These are phyloP conservation scores for Globisporangium emineosum DNA, from an alignment of 352 stramenopile species.

Conservation along the genomic window DNA sequence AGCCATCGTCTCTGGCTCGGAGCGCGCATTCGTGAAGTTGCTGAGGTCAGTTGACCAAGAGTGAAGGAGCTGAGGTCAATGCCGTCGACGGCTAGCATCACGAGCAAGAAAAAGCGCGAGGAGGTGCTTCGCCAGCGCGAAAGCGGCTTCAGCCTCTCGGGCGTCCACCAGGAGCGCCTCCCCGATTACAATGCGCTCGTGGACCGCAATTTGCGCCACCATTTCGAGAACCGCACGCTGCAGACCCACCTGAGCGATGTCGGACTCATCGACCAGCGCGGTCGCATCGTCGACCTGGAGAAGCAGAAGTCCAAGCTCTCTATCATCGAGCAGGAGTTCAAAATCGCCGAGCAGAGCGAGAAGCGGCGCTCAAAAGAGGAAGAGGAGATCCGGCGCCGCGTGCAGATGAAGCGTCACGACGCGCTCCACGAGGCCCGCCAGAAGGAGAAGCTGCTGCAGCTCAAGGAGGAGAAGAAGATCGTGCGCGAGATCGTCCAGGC, in stretches of 20 bases:
- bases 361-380: conserved; percentile 74
- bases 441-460: conserved; percentile 77
- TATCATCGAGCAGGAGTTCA: conserved; percentile 93
- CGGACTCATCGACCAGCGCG: conserved; percentile 83
- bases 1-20: neutral
- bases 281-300: conserved; percentile 87
- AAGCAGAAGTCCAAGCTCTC: conserved; percentile 88
- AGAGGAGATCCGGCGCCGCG: conserved; percentile 80
- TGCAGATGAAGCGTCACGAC: conserved; percentile 87
- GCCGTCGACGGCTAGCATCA: conserved; percentile 2
- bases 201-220: conserved; percentile 87
- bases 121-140: conserved; percentile 51
- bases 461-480: conserved; percentile 89
- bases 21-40: neutral
- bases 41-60: neutral
- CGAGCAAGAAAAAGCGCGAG: conserved; percentile 39
- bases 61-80: neutral
- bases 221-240: conserved; percentile 79
- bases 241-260: conserved; percentile 79
- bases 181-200: conserved; percentile 87
- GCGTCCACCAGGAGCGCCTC: conserved; percentile 66
- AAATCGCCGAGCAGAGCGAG: conserved; percentile 80
- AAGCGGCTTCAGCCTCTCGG: conserved; percentile 53
- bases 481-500: conserved; percentile 84
- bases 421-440: conserved; percentile 77